Evolutionary conservation across 129 eudicot species (phyloP).

Genomic region (Silybum marianum): DNA sequence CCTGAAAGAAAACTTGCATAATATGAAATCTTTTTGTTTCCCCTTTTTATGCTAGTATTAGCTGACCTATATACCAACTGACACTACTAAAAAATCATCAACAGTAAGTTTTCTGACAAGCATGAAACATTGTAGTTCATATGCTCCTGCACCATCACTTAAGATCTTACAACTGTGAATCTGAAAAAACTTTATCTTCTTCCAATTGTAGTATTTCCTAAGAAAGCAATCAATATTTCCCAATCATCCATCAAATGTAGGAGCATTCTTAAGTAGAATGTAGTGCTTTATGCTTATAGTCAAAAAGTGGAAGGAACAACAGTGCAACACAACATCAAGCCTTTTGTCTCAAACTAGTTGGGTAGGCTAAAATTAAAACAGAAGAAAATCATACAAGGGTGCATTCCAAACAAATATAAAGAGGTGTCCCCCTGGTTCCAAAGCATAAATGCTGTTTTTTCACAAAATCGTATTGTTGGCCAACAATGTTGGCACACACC

Average conservation of each 20-base stretch:
- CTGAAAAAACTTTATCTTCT: neutral
- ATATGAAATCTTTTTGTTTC: conserved; percentile 14
- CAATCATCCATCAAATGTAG: neutral
- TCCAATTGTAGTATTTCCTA: neutral
- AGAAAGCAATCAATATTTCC: neutral
- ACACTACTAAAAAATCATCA: neutral
- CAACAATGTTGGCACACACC: neutral
- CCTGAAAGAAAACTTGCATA: conserved; percentile 50
- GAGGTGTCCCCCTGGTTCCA: neutral
- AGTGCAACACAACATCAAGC: neutral
- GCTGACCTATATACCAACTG: neutral
- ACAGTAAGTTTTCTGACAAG: neutral
- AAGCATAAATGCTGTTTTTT: neutral
- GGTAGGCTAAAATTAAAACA: neutral
- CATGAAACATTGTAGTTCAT: conserved; percentile 3
- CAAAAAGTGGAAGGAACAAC: neutral
- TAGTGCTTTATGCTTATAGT: neutral
- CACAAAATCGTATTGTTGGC: neutral
- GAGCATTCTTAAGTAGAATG: neutral
- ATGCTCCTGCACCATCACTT: neutral
- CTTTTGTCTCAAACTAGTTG: neutral
- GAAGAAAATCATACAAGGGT: neutral
- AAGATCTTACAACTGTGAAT: neutral
- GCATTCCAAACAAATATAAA: neutral
- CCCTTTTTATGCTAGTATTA: conserved; percentile 5